Conservation (phyloP, 2,329 filamentous ascomycete species). For the Clonostachys chloroleuca region DNA sequence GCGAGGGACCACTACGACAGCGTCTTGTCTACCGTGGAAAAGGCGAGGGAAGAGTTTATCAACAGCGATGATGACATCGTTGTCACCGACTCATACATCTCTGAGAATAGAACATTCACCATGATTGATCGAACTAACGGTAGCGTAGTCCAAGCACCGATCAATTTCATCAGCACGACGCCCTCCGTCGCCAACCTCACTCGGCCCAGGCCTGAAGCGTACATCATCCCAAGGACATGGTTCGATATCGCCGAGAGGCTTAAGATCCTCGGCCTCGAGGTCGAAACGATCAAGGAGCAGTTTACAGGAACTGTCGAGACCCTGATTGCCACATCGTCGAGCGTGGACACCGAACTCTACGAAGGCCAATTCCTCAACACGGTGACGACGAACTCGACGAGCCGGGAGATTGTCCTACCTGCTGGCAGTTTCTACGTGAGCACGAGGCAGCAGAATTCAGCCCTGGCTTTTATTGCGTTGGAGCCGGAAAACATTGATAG, state of each 20-base stretch:
- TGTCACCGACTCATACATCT: slow-evolving; percentile 11
- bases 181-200: slow-evolving; percentile 16
- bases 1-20: slow-evolving; percentile 12
- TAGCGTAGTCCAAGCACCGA: slow-evolving; percentile 10
- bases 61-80: slow-evolving; percentile 15
- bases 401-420: slow-evolving; percentile 12
- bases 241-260: slow-evolving; percentile 14
- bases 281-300: slow-evolving; percentile 10
- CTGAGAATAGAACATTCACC: slow-evolving; percentile 14
- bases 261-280: slow-evolving; percentile 10
- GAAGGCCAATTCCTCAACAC: slow-evolving; percentile 13
- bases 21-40: slow-evolving; percentile 11
- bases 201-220: slow-evolving; percentile 14
- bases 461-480: slow-evolving; percentile 14
- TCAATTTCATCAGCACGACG: slow-evolving; percentile 15
- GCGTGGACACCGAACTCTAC: slow-evolving; percentile 8
- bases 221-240: slow-evolving; percentile 16
- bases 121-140: slow-evolving; percentile 16
- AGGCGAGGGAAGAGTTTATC: slow-evolving; percentile 12
- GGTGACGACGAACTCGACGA: slow-evolving; percentile 9
- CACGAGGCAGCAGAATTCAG: slow-evolving; percentile 16
- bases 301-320: slow-evolving; percentile 14
- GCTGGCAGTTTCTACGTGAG: slow-evolving; percentile 16
- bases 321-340: slow-evolving; percentile 9
- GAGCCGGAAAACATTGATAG: slow-evolving; percentile 18